Percentiles rank a stretch among this genome's conserved stretches.
phyloP scores from a whole-genome alignment of 805 yeast genomes.

The Kazachstania africana region DNA sequence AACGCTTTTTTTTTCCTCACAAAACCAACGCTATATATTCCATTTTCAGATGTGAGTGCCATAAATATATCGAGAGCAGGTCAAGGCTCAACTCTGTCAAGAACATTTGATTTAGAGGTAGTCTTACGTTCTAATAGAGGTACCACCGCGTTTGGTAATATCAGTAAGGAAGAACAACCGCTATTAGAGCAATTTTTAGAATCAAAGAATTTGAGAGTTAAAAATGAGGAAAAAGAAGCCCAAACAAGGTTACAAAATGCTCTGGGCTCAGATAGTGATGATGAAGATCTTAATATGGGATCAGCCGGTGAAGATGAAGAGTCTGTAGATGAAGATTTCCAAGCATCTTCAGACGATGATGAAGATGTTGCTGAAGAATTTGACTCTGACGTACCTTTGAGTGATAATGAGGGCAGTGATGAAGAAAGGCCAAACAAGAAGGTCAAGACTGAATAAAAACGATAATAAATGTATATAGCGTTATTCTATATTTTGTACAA shows the following conservation, averaged over 20 bases:
- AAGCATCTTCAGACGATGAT: conserved; percentile 34
- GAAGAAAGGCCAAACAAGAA: conserved; percentile 31
- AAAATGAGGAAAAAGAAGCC: conserved; percentile 83
- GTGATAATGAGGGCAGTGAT: conserved; percentile 24
- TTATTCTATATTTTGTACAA: too few species aligned
- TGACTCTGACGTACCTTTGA: conserved; percentile 45
- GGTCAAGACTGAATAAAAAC: conserved; percentile 15
- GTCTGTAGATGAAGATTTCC: conserved; percentile 78
- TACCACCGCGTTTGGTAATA: conserved; percentile 76
- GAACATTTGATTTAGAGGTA: conserved; percentile 89
- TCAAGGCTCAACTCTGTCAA: conserved; percentile 56
- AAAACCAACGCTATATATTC: conserved; percentile 87
- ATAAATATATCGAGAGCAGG: conserved; percentile 87
- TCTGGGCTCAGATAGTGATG: conserved; percentile 46
- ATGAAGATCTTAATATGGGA: conserved; percentile 39
- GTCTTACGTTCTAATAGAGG: conserved; percentile 51
- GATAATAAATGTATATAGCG: background rate
- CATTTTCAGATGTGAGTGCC: conserved; percentile 65
- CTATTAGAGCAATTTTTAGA: conserved; percentile 63
- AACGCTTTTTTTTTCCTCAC: conserved; percentile 84
- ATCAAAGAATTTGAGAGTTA: conserved; percentile 66
- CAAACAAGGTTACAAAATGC: conserved; percentile 72
- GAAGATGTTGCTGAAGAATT: conserved; percentile 72
- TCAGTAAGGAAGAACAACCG: conserved; percentile 81
- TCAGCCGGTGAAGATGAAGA: conserved; percentile 78